Base-by-base conservation (phyloP, 169 alveolate genomes). In the Cryptosporidium bovis region DNA sequence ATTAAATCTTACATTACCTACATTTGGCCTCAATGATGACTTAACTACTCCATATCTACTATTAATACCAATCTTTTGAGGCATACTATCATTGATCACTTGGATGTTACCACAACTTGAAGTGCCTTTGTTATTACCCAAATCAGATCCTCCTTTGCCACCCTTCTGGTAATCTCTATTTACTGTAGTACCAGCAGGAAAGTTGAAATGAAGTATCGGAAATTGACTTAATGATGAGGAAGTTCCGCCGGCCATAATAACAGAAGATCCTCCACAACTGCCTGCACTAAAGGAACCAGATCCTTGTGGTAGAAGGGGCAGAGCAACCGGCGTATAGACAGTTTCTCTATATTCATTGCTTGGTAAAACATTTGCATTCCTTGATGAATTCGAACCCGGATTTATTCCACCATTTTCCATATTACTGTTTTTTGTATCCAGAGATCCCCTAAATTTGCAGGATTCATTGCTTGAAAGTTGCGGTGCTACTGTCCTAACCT, bases 391-490 rank as follows among this genome's bases (percentile, higher is more conserved):
- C n/a, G 71, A 77, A 15, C 8, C 33, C 7, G 0, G 18, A 10
- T 6, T 7, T 20, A 20, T 18, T 20, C 44, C n/a, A 3, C 77
- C 62, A 51, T 18, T 77, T 20, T 29, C 46, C 7, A 62, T 62
- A 62, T 62, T 7, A 2, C 18, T 20, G 24, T n/a, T 40, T 13
- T 53, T 18, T 53, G 4, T 0, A 40, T 24, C 1, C 3, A 40
- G 20, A 56, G 36, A 58, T 10, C 64, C 71, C 7, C 20, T 0
- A 56, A 31, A 60, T 44, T 77, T 77, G 29, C 64, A 56, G 8
- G 71, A 58, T 10, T 77, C 87, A 50, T 77, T 77, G 36, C 87
- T 77, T 7, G 77, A 62, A 27, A 77, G 64, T 31, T 77, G 87
- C 8, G 87, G 87, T 7, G 87, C 77, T 3, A 77, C 64, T 1